phyloP scores from a whole-genome alignment of 805 yeast genomes.

The Candida taoyuanica region DNA sequence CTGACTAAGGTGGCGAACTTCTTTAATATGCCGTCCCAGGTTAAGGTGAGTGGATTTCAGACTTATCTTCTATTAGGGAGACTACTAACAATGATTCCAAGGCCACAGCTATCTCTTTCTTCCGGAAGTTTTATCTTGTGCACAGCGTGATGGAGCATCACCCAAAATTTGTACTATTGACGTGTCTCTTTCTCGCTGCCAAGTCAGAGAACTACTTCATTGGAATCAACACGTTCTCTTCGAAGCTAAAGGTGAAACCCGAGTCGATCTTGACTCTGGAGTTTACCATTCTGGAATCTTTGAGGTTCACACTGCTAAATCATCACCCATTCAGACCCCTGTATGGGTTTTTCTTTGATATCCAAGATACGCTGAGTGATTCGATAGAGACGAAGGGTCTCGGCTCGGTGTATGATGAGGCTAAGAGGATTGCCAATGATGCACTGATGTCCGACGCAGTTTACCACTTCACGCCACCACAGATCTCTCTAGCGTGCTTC shows the following conservation, averaged over 20 bases:
- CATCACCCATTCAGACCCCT: slow-evolving; percentile 88
- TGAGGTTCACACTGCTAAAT: slow-evolving; percentile 74
- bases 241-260: slow-evolving; percentile 62
- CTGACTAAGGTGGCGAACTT: slow-evolving; percentile 58
- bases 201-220: slow-evolving; percentile 90
- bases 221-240: slow-evolving; percentile 74
- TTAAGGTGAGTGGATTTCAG: slow-evolving; percentile 21
- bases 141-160: slow-evolving; percentile 84
- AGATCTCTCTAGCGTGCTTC: slow-evolving; percentile 85
- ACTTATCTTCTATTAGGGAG: not conserved
- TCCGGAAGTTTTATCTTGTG: slow-evolving; percentile 72
- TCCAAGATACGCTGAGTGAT: slow-evolving; percentile 50
- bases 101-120: slow-evolving; percentile 80
- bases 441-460: slow-evolving; percentile 72
- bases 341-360: slow-evolving; percentile 92
- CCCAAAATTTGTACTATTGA: slow-evolving; percentile 76
- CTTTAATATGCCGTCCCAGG: slow-evolving; percentile 84
- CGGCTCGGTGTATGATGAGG: slow-evolving; percentile 66
- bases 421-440: slow-evolving; percentile 60
- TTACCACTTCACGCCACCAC: slow-evolving; percentile 88
- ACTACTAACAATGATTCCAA: slow-evolving; percentile 11
- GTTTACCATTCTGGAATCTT: slow-evolving; percentile 65
- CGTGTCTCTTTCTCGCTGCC: slow-evolving; percentile 86
- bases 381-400: slow-evolving; percentile 49
- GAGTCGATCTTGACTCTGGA: slow-evolving; percentile 73